These are phyloP conservation scores for Penicillium palitans DNA, from an alignment of 2,329 filamentous ascomycete species.

Conservation along the genomic window DNA sequence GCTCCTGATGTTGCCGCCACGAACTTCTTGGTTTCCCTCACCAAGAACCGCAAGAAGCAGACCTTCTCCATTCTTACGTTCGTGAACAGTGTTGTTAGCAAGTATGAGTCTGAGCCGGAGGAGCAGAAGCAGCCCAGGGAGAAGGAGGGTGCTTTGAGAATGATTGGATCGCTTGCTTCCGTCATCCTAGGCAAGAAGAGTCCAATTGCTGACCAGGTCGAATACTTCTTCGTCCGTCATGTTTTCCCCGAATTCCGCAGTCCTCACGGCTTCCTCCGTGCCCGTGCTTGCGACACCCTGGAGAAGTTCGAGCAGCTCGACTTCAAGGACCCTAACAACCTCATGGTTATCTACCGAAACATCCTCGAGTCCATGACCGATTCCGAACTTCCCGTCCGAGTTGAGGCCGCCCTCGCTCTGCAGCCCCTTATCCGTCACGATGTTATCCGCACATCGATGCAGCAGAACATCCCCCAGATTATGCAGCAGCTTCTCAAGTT, in stretches of 20 bases:
- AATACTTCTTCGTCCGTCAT: conserved; percentile 97
- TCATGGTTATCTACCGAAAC: conserved; percentile 93
- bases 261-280: conserved; percentile 85
- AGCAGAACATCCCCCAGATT: conserved; percentile 95
- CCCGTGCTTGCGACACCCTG: conserved; percentile 92
- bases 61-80: conserved; percentile 94
- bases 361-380: conserved; percentile 98
- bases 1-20: conserved; percentile 93
- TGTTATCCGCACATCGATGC: conserved; percentile 91
- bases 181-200: conserved; percentile 98
- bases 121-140: conserved; percentile 90
- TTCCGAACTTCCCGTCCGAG: conserved; percentile 84
- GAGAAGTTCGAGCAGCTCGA: conserved; percentile 98
- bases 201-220: conserved; percentile 93
- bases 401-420: conserved; percentile 88
- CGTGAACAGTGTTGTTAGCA: conserved; percentile 90
- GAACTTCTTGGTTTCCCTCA: conserved; percentile 92
- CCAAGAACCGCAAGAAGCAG: conserved; percentile 91
- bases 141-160: conserved; percentile 93
- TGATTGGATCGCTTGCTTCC: conserved; percentile 93
- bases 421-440: conserved; percentile 96
- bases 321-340: conserved; percentile 94
- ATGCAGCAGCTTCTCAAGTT: conserved; percentile 98
- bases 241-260: conserved; percentile 98
- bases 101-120: conserved; percentile 80